Conservation (phyloP, 2,329 filamentous ascomycete genomes). For the Fusarium globosum region DNA sequence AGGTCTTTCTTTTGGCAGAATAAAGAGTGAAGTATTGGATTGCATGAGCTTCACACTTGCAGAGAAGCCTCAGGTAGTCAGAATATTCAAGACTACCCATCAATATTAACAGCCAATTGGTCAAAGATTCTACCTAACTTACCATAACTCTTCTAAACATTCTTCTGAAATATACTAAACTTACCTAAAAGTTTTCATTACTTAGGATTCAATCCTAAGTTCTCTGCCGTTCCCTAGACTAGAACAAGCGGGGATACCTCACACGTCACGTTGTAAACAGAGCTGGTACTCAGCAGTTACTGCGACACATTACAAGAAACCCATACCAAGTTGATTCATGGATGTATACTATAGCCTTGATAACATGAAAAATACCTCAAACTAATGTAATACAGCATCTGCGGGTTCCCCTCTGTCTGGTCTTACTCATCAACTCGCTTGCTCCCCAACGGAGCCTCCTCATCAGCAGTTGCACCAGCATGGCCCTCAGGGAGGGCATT, state of each 20-base stretch:
- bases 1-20: background rate
- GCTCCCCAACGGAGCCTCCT: slow-evolving; percentile 32
- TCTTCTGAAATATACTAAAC: background rate
- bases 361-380: background rate
- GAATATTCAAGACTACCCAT: background rate
- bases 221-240: background rate
- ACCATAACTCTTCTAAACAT: background rate
- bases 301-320: background rate
- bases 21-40: background rate
- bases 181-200: background rate
- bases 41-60: background rate
- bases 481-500: slow-evolving; percentile 64
- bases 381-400: background rate
- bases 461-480: slow-evolving; percentile 40
- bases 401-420: background rate
- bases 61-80: background rate
- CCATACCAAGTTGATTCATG: background rate
- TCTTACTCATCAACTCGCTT: slow-evolving; percentile 33
- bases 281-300: background rate
- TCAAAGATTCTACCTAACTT: too few species aligned
- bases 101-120: too few species aligned
- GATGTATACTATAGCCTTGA: background rate
- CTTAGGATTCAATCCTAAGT: too few species aligned
- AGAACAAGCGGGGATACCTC: background rate
- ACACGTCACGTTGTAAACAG: background rate